A percentile compares a stretch with the other conserved stretches of the same genome.
These are phyloP conservation scores for Ophiostoma montium DNA, from an alignment of 2,329 filamentous ascomycete species.

Conservation along the genomic window DNA sequence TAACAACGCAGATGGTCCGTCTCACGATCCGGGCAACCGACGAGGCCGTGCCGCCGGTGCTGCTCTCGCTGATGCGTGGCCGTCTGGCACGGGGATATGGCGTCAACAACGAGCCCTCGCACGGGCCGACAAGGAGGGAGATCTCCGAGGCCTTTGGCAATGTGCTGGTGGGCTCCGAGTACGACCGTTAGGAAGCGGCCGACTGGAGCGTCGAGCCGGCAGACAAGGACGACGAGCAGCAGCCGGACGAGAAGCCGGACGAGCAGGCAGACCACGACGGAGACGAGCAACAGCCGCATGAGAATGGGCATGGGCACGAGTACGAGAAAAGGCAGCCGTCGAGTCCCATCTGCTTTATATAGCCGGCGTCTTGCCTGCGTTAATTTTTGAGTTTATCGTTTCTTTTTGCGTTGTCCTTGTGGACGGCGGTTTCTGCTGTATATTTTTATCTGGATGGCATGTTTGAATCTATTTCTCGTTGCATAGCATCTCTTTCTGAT, in stretches of 20 bases:
- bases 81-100: conserved; percentile 46
- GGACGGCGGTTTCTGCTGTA: neutral
- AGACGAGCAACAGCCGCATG: neutral
- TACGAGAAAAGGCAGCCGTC: neutral
- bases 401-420: neutral
- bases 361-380: conserved; percentile 3
- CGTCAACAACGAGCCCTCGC: conserved; percentile 24
- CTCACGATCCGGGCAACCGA: conserved; percentile 90
- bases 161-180: conserved; percentile 32
- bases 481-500: no score
- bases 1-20: conserved; percentile 67
- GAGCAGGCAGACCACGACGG: no score
- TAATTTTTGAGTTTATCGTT: neutral
- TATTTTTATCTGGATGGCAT: neutral
- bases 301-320: neutral
- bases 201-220: neutral
- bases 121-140: conserved; percentile 31
- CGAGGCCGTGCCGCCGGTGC: conserved; percentile 64
- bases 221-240: neutral
- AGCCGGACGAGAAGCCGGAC: neutral
- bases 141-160: conserved; percentile 43
- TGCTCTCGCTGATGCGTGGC: conserved; percentile 81
- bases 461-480: neutral
- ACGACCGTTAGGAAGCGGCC: conserved; percentile 5
- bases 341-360: conserved; percentile 10